A percentile compares a stretch with the other conserved stretches of the same genome.
These are phyloP conservation scores for Acanthamoeba triangularis DNA, from an alignment of 208 protist species.

Conservation along the genomic window DNA sequence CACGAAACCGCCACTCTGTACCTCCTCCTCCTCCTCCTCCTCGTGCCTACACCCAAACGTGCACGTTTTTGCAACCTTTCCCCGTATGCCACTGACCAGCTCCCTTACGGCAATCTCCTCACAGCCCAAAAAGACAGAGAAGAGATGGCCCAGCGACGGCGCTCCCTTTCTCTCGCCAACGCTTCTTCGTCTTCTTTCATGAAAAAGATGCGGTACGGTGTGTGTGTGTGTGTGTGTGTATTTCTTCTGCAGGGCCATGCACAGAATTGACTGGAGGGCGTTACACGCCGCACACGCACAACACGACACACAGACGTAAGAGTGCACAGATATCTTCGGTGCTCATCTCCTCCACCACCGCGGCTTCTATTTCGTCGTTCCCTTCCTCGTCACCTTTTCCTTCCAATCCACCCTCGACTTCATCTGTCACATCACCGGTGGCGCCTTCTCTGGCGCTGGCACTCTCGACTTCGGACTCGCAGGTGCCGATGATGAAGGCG, in stretches of 20 bases:
- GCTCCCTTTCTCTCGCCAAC: constrained; percentile 1
- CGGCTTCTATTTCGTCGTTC: not conserved
- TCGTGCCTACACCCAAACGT: not conserved
- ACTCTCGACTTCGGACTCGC: not conserved
- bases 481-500: not conserved
- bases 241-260: not conserved
- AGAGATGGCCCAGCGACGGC: not conserved
- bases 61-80: no score
- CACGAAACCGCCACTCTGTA: not conserved
- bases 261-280: no score
- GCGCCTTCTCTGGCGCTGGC: not conserved
- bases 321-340: not conserved
- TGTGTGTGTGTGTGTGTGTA: no score
- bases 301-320: not conserved
- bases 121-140: constrained; percentile 1
- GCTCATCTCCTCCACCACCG: not conserved
- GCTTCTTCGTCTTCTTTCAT: not conserved
- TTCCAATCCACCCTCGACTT: not conserved
- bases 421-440: not conserved
- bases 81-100: not conserved
- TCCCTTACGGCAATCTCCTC: not conserved
- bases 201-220: not conserved
- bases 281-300: not conserved
- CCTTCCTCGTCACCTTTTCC: not conserved
- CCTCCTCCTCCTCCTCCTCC: not conserved